Base-by-base conservation (phyloP, 495 filamentous ascomycete genomes). In the Chaetomium fimeti region DNA sequence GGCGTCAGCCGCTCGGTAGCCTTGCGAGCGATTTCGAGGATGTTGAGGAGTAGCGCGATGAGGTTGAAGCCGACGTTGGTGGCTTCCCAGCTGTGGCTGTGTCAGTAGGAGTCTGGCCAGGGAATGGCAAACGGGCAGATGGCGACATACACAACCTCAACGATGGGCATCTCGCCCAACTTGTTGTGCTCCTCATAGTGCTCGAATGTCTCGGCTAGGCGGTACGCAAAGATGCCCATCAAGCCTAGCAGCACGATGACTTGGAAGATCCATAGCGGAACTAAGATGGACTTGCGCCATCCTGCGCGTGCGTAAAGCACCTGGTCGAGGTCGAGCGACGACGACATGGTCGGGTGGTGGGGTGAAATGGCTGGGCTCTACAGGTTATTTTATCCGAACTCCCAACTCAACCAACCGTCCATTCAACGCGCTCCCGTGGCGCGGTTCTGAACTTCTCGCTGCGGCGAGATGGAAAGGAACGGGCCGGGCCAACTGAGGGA, bases 201-300 rank as follows among this genome's bases (percentile, higher is more conserved):
- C 27, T 71, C 68, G 15, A 75, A 66, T 7, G 80, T 81, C 51
- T 74, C 71, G 32, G 75, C 78, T 2, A 82, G 73, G 15, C 80
- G 76, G 63, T 78, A 81, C 15, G 79, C 75, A 65, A 82, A 82
- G 12, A 82, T 62, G n/a, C 78, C 79, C 72, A 81, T 76, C 7
- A 79, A 66, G 29, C 73, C 70, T 24, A 81, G 56, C 55, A 81
- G 57, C 7, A 81, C 62, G 0, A 60, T 56, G 20, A 82, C 66
- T 49, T 81, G 78, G 28, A 75, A 60, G 4, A 65, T 59, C 80
- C 80, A 82, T 7, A 69, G 73, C 29, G 78, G 78, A 2, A 78
- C 25, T 20, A 82, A 65, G 5, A 81, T 32, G 27, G 58, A 60
- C 66, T 76, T 73, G 42, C 72, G 74, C 80, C 80, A 82, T 60